Conservation (phyloP, 805 yeast species). For the Jamesozyma hellenica region DNA sequence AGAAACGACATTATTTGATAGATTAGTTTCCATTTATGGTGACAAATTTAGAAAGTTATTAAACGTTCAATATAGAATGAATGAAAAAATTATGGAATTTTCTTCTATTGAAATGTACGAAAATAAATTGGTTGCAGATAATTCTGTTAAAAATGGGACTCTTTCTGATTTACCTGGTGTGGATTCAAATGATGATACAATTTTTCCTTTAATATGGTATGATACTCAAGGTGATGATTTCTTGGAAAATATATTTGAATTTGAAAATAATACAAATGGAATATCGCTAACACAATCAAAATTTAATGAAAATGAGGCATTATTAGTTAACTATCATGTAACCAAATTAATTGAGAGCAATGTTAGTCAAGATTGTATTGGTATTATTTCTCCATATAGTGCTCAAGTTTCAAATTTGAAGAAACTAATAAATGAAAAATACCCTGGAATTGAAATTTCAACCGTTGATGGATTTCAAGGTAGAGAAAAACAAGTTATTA, state of each 20-base stretch:
- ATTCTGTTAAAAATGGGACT: conserved; percentile 41
- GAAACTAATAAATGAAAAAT: conserved; percentile 31
- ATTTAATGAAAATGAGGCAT: conserved; percentile 67
- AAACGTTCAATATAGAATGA: conserved; percentile 83
- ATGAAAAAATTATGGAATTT: conserved; percentile 63
- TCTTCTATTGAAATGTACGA: conserved; percentile 61
- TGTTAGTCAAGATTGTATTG: conserved; percentile 50
- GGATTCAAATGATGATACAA: conserved; percentile 44
- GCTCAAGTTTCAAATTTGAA: conserved; percentile 70
- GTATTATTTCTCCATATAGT: conserved; percentile 81
- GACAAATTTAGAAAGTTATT: conserved; percentile 46
- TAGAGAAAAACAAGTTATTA: conserved; percentile 80
- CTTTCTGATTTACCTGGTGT: conserved; percentile 48
- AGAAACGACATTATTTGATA: conserved; percentile 68
- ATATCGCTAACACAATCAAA: conserved; percentile 30
- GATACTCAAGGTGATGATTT: conserved; percentile 90
- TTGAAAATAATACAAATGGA: background rate
- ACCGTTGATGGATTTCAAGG: conserved; percentile 98
- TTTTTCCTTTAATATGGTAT: conserved; percentile 60
- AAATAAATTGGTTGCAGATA: conserved; percentile 52
- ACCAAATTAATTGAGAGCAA: conserved; percentile 41
- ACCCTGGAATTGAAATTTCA: conserved; percentile 56
- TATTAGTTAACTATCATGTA: conserved; percentile 50
- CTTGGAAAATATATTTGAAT: conserved; percentile 43
- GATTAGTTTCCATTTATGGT: conserved; percentile 46